phyloP scores from a whole-genome alignment of 805 yeast species.

The Wickerhamomyces tratensis region DNA sequence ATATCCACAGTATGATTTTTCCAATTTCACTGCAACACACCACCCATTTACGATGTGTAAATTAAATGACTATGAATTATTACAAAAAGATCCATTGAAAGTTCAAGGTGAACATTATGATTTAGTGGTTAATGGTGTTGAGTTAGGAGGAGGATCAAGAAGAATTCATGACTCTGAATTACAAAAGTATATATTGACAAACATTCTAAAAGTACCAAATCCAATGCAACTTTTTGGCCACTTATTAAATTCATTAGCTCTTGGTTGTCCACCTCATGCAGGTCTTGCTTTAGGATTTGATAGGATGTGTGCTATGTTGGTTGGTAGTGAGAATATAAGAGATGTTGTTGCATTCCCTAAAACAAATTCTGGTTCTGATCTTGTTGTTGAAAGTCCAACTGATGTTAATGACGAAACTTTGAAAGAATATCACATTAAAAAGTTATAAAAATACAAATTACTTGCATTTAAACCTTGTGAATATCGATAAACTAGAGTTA shows the following conservation, averaged over 20 bases:
- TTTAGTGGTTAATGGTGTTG: slow-evolving; percentile 87
- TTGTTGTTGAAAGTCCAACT: slow-evolving; percentile 83
- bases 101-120: slow-evolving; percentile 92
- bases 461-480: no score
- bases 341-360: slow-evolving; percentile 97
- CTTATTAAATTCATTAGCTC: slow-evolving; percentile 63
- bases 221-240: slow-evolving; percentile 74
- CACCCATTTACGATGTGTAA: slow-evolving; percentile 97
- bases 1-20: slow-evolving; percentile 54
- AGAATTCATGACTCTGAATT: slow-evolving; percentile 83
- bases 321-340: slow-evolving; percentile 69
- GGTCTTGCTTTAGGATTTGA: slow-evolving; percentile 96
- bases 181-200: slow-evolving; percentile 63
- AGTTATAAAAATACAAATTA: neutral
- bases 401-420: slow-evolving; percentile 41
- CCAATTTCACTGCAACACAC: slow-evolving; percentile 62
- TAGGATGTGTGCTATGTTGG: slow-evolving; percentile 81
- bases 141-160: slow-evolving; percentile 94
- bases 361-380: slow-evolving; percentile 79
- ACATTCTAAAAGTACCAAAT: slow-evolving; percentile 49
- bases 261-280: slow-evolving; percentile 98
- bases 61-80: slow-evolving; percentile 50
- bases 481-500: no score
- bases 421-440: slow-evolving; percentile 40
- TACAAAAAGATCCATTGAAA: slow-evolving; percentile 44